A percentile compares a stretch with the other conserved stretches of the same genome.
phyloP scores from a whole-genome alignment of 345 rosid species.

The Lumnitzera littorea region DNA sequence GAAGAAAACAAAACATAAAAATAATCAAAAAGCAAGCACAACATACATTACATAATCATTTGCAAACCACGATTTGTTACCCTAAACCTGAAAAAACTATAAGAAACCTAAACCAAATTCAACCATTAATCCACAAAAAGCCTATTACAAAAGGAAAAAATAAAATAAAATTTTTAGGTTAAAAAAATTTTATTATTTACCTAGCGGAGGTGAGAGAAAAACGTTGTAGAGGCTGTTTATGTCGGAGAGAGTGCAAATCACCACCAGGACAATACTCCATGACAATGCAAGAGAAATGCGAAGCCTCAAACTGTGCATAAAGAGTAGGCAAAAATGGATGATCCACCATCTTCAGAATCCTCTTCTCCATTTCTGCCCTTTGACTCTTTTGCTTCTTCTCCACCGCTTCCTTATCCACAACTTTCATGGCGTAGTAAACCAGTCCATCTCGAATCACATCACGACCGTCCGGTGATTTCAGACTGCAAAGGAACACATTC shows the following conservation, averaged over 20 bases:
- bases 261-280: conserved; percentile 98
- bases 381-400: conserved; percentile 68
- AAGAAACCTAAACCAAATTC: background rate
- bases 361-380: conserved; percentile 80
- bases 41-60: background rate
- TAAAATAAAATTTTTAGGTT: background rate
- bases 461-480: conserved; percentile 3
- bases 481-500: conserved; percentile 76
- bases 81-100: background rate
- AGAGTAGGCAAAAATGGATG: conserved; percentile 91
- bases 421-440: conserved; percentile 71
- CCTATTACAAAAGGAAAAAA: background rate
- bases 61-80: background rate
- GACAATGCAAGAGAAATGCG: conserved; percentile 78
- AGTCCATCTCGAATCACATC: conserved; percentile 9
- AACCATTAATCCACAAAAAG: background rate
- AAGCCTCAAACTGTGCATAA: conserved; percentile 83
- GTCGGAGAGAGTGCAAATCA: conserved; percentile 76
- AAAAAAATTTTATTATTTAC: conserved; percentile 16
- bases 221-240: conserved; percentile 49
- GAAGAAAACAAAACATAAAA: conserved; percentile 33
- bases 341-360: conserved; percentile 73
- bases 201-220: conserved; percentile 71
- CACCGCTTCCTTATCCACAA: conserved; percentile 66
- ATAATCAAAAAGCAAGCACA: background rate